Percentiles rank a stretch among this genome's conserved stretches.
Evolutionary conservation across 2,329 filamentous ascomycete genomes (phyloP).

Genomic region (Nemania sp.): DNA sequence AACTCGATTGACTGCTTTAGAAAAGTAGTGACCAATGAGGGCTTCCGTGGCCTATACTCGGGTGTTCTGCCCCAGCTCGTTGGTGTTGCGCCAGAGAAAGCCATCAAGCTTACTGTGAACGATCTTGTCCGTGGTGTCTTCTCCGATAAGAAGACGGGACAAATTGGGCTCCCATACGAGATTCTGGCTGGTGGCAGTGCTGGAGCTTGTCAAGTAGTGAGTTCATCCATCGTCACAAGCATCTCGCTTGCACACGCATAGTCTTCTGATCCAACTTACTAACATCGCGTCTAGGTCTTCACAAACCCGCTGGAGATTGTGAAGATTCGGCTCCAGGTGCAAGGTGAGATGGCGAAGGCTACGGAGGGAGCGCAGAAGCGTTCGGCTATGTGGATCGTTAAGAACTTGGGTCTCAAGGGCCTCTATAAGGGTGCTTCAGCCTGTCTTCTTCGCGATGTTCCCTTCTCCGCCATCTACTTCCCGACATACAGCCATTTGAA

Average conservation of each 20-base stretch:
- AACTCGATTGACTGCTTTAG: conserved; percentile 95
- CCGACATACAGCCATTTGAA: conserved; percentile 95
- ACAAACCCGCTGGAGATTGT: conserved; percentile 98
- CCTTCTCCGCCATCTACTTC: conserved; percentile 99
- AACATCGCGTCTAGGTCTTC: conserved; percentile 64
- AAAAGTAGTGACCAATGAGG: conserved; percentile 93
- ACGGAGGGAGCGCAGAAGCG: conserved; percentile 82
- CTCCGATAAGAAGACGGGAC: conserved; percentile 72
- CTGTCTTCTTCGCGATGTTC: conserved; percentile 92
- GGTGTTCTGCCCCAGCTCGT: conserved; percentile 94
- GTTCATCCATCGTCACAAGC: conserved; percentile 44
- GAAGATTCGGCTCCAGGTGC: conserved; percentile 97
- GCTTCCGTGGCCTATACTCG: conserved; percentile 86
- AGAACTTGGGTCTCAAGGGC: conserved; percentile 89
- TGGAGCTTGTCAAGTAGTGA: conserved; percentile 93
- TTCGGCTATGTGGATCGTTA: conserved; percentile 96
- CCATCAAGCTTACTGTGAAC: conserved; percentile 98
- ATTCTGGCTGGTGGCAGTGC: conserved; percentile 86
- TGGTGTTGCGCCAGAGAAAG: conserved; percentile 98
- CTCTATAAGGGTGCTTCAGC: conserved; percentile 97
- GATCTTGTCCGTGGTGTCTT: conserved; percentile 82
- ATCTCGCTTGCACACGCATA: background rate
- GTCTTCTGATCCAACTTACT: conserved; percentile 18
- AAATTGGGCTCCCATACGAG: conserved; percentile 74
- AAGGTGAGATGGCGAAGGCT: conserved; percentile 91